phyloP scores from a whole-genome alignment of 1,284 basidiomycete genomes.

The Fistulina hepatica region DNA sequence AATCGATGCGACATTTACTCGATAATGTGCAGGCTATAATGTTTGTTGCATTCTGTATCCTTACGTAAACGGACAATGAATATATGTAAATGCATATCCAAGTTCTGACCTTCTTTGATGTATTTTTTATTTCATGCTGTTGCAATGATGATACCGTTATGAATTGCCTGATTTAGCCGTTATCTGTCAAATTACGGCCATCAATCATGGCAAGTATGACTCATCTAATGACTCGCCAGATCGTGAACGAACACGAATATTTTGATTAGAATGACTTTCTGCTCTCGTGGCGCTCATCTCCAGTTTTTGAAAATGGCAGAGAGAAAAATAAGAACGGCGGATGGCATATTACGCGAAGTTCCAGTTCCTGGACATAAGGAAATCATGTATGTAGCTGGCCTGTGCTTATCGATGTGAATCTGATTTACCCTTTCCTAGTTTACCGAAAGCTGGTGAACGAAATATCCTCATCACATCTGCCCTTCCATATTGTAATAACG shows the following conservation, averaged over 20 bases:
- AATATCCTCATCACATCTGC: conserved; percentile 95
- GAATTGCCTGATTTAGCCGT: too few relatives aligned
- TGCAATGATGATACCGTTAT: too few relatives aligned
- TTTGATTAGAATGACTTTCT: too few relatives aligned
- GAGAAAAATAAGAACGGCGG: conserved; percentile 53
- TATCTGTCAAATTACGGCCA: too few relatives aligned
- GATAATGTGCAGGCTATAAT: neutral
- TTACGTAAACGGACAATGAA: conserved; percentile 5
- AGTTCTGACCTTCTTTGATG: too few relatives aligned
- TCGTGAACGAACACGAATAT: too few relatives aligned
- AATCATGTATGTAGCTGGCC: conserved; percentile 30
- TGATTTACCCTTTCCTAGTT: conserved; percentile 33
- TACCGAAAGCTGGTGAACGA: conserved; percentile 75
- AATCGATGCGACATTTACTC: conserved; percentile 86
- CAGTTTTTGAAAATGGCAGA: conserved; percentile 37
- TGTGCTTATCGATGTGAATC: conserved; percentile 9
- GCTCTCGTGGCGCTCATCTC: conserved; percentile 6
- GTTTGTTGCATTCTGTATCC: too few relatives aligned
- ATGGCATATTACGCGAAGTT: conserved; percentile 49
- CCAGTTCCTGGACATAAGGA: conserved; percentile 37
- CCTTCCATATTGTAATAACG: conserved; percentile 98
- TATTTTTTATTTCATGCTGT: too few relatives aligned
- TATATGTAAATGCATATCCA: too few relatives aligned
- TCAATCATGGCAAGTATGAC: too few relatives aligned
- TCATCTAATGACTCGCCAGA: too few relatives aligned